Evolutionary conservation across 2,329 filamentous ascomycete genomes (phyloP), one percentile per base, ranked within the genome.

Genomic region (Fusarium sacchari): DNA sequence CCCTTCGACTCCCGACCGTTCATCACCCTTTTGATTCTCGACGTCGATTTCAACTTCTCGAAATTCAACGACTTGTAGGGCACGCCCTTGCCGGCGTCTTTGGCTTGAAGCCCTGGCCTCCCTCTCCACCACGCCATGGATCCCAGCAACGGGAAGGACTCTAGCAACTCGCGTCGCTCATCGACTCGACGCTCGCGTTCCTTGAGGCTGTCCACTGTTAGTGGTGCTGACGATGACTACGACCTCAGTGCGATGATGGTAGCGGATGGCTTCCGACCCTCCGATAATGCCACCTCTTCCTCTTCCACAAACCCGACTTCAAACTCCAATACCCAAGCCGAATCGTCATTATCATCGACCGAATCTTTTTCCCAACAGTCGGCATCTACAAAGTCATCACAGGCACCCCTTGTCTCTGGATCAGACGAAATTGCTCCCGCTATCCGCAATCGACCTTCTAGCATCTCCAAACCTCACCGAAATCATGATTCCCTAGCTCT

Each of bases 391-490:
- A 71, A 73, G 37, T 49, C 61, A 32, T 64, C 64, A 36, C 71
- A 74, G 39, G 34, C 39, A 61, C 39, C 62, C 15, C 63, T 72
- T 56, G 53, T 42, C 17, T 37, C 46, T 67, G 64, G 28, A 58
- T 71, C 76, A 22, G 64, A 76, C 40, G 78, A 80, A 67, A 74
- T 62, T 18, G 39, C 57, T 22, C 32, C 72, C 28, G 68, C 67
- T 18, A 73, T 74, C 57, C 72, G 78, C 36, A 79, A 80, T 64
- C 83, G 87, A 64, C 85, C 87, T 42, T 89, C 88, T 7, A 91
- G 89, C 78, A 87, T 87, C 53, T 83, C 86, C 20, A 91, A 91
- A 71, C 83, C 86, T n/a, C 84, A 83, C 10, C 82, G 81, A 18
- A 82, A 80, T 12, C 81, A 85, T 32, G 88, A 89, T 67, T 86